Conservation (phyloP, 208 protist genomes). For the Trypanosoma scelopori region DNA sequence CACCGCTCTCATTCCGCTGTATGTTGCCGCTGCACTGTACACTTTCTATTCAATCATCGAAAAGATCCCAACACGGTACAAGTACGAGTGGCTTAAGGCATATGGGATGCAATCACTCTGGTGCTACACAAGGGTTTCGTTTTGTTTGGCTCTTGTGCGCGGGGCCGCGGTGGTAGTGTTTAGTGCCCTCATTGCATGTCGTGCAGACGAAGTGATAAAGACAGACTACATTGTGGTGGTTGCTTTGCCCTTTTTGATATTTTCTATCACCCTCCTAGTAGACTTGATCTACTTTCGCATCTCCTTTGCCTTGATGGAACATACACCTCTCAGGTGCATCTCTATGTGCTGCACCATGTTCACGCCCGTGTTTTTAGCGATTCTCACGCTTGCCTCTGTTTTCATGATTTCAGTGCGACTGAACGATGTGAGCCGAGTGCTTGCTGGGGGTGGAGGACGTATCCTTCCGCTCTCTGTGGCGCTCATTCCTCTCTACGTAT, state of each 20-base stretch:
- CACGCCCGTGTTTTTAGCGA: slow-evolving; percentile 30
- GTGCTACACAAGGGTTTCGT: slow-evolving; percentile 32
- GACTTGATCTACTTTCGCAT: slow-evolving; percentile 17
- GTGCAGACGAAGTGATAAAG: slow-evolving; percentile 62
- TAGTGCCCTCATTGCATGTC: slow-evolving; percentile 61
- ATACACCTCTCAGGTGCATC: background rate
- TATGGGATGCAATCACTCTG: slow-evolving; percentile 32
- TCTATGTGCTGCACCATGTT: slow-evolving; percentile 11
- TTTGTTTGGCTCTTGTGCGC: slow-evolving; percentile 37
- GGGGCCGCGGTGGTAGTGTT: slow-evolving; percentile 37
- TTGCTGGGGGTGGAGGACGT: slow-evolving; percentile 21
- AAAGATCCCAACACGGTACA: slow-evolving; percentile 22
- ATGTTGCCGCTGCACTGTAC: slow-evolving; percentile 45
- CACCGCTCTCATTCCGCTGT: slow-evolving; percentile 63
- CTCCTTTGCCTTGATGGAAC: background rate
- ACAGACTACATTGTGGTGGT: slow-evolving; percentile 74
- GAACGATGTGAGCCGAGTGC: slow-evolving; percentile 42
- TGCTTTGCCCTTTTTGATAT: slow-evolving; percentile 49
- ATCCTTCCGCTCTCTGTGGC: slow-evolving; percentile 33
- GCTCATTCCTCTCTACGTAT: slow-evolving; percentile 62
- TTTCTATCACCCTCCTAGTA: slow-evolving; percentile 33
- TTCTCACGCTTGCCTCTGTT: slow-evolving; percentile 40
- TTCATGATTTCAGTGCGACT: slow-evolving; percentile 59
- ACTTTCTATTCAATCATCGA: slow-evolving; percentile 25
- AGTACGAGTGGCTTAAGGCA: slow-evolving; percentile 16